Base-by-base conservation (phyloP, 441 rosid species). In the Syzygium malaccense region DNA sequence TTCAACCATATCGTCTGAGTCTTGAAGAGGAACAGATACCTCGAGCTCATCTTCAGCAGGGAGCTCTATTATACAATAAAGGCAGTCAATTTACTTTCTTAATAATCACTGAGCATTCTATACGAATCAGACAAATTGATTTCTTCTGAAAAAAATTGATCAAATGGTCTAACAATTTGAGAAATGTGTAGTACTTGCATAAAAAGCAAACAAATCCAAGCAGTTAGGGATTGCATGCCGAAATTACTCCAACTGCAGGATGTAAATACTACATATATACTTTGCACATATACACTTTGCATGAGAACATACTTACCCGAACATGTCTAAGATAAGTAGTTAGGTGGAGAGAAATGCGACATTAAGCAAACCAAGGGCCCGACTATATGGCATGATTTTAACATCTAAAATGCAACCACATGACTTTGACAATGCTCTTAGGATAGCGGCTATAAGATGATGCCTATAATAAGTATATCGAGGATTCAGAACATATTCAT, bases 1-100 rank as follows among this genome's bases (percentile, higher is more conserved):
- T 89, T 96, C 98, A 89, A 93, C 91, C 88, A 95, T 92, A 86
- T 95, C 97, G 93, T 97, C 99, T 86, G 94, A 91, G 64, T 87
- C 95, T 93, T 93, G 97, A 58, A 92, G 88, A 87, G 93, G 92
- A 89, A 88, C 93, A 88, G 96, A 95, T 88, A 92, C 92, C 88
- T 95, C 94, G 26, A 92, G 92, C 86, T 94, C 99, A 87, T 93
- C 95, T 87, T 93, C 97, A 89, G 85, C 96, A 86, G 91, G 94
- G 88, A 95, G 90, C 92, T 94, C 98, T 96, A 93, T 89, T 25
- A 23, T 33, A 66, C 56, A 51, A 68, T 28, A 68, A 49, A 30
- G 88, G 54, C 17, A 86, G 51, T 49, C 25, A 25, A 78, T 78
- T 41, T 78, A 78, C 84, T 45, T 78, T 78, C 53, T 41, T 45